Base-by-base conservation (phyloP, 1,139 yeast species). In the Candida sp. region DNA sequence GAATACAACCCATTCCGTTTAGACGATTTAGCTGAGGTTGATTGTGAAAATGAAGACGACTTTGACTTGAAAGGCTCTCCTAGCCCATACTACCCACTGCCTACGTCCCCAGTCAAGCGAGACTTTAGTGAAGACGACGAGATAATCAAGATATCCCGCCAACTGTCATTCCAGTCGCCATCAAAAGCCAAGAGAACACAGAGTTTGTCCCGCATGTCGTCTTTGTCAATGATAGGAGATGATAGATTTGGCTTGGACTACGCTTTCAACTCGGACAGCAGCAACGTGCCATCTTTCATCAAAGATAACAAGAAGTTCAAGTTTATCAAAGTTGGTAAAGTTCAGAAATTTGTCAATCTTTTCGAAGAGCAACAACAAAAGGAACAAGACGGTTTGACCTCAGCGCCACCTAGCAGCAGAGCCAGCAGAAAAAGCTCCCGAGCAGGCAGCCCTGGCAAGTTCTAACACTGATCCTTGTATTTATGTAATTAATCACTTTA, bases 251-350 rank as follows among this genome's bases (percentile, higher is more conserved):
- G 67, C 5, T 60, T 73, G 49, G 69, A 69, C 42, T 72, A 63
- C 56, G 77, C 77, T 5, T 72, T 64, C 56, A 62, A 65, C 43
- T 63, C 67, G 47, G 61, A 63, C 42, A 63, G 72, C 4, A 59
- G 69, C 2, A 56, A 66, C 28, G 73, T 73, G 7, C 81, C 81
- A 7, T 62, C 69, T 3, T 77, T 68, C 55, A 75, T 77, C 49
- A 75, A 74, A 58, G 69, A 71, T 42, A 75, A 77, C 58, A 75
- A 73, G 56, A 77, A 77, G 58, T 77, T 76, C 64, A 75, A 74
- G 57, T 77, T 72, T 54, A 77, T 77, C 52, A 77, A 75, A 58
- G 78, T 77, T 12, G 82, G 82, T 3, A 77, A 77, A 56, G 82
- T 77, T 25, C 81, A 77, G 55, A 77, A 77, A 60, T 77, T 75